Base-by-base conservation (phyloP, 805 yeast species). In the Barnettozyma siamensis region DNA sequence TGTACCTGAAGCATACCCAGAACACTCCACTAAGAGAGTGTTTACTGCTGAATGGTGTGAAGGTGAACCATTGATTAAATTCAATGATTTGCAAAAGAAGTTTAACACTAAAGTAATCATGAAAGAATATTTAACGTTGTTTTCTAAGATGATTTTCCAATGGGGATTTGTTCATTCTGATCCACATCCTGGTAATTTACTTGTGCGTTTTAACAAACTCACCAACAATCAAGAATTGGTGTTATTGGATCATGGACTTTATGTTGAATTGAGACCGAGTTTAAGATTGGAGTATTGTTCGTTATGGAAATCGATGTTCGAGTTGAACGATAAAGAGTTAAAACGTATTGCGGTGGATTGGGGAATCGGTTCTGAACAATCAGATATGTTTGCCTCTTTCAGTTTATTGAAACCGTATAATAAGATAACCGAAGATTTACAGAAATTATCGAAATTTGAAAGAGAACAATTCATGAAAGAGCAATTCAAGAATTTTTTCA, bases 171-270 rank as follows among this genome's bases (percentile, higher is more conserved):
- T 79, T n/a, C 85, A 79, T 53, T 70, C 81, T 26, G 85, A 79
- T 43, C 86, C 91, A 11, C 94, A 84, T 52, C 93, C 93, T 2
- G 94, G 94, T 6, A 85, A 84, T 56, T 60, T 85, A 48, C 55
- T 85, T 41, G 76, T 79, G 4, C 63, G 88, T 30, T 51, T 57
- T 23, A 57, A 63, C 12, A 46, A 48, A 5, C 16, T 17, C 2
- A 31, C 40, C 1, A 51, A 55, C 5, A 39, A 40, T 12, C 83
- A 75, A 51, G 77, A 83, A 53, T 62, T 83, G 29, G 88, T 85
- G 23, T 64, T 84, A 37, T 60, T 84, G 34, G 94, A 84, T 56
- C 91, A 83, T 56, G 94, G 94, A 0, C 63, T 85, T 20, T 84
- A 82, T 51, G 75, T 83, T 17, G 60, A 66, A 17, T 70, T 82